Conservation (phyloP, 2,329 filamentous ascomycete species). For the Nemania bipapillata region DNA sequence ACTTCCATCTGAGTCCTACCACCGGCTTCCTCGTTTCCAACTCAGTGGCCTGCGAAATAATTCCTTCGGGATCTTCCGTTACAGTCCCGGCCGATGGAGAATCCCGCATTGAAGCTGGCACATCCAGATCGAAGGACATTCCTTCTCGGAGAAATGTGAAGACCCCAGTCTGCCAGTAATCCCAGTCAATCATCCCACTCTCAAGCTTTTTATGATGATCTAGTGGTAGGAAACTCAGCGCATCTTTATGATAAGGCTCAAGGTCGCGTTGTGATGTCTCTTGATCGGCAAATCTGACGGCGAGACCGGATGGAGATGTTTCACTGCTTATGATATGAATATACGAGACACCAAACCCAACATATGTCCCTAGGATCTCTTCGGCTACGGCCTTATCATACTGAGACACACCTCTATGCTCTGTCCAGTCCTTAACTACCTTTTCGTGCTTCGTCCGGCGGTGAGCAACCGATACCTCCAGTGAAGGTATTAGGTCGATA, state of each 20-base stretch:
- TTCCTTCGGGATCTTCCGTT: not conserved
- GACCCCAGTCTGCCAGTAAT: not conserved
- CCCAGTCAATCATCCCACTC: not conserved
- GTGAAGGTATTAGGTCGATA: not conserved
- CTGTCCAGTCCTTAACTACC: not conserved
- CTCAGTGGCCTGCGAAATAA: not conserved
- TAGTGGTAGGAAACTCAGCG: not conserved
- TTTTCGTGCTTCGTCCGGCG: not conserved
- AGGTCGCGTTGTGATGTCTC: not conserved
- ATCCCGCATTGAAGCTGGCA: not conserved
- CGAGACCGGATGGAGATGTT: not conserved
- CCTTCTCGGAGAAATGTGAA: not conserved
- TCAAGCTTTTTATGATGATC: not conserved
- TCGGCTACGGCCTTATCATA: not conserved
- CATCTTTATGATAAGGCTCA: not conserved
- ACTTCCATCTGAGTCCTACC: constrained; percentile 1
- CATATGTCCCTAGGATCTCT: not conserved
- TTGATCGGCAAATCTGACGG: not conserved
- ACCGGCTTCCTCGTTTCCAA: constrained; percentile 1
- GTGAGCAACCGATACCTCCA: not conserved
- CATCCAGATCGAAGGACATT: not conserved
- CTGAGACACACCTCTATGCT: not conserved
- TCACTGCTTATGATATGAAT: not conserved
- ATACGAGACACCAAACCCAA: constrained; percentile 1
- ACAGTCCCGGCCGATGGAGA: not conserved